phyloP scores from a whole-genome alignment of 139 green algal genomes.

The Tetradesmus obliquus region DNA sequence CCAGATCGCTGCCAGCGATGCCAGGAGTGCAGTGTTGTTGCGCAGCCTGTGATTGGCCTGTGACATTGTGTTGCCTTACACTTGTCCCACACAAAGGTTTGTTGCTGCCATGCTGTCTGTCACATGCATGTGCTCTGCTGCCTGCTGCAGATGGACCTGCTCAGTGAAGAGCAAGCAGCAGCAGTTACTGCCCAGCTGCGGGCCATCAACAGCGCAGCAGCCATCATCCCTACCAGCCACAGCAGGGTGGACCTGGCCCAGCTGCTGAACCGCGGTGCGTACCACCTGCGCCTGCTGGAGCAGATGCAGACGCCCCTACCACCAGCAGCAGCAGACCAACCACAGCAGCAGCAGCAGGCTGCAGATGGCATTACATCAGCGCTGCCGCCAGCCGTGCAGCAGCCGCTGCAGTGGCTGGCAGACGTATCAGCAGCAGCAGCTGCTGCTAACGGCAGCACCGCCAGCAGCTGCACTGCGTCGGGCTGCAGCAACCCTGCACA shows the following conservation, averaged over 20 bases:
- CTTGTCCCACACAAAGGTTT: too few species aligned
- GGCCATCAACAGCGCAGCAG: conserved; percentile 76
- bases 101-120: too few species aligned
- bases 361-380: not conserved
- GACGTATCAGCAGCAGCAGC: not conserved
- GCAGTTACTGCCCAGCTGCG: conserved; percentile 61
- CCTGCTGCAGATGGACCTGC: conserved; percentile 76
- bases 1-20: too few species aligned
- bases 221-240: conserved; percentile 68
- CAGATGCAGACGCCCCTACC: not conserved
- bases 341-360: not conserved
- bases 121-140: too few species aligned
- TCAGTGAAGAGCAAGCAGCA: conserved; percentile 57
- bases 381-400: not conserved
- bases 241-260: conserved; percentile 72
- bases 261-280: conserved; percentile 72
- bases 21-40: too few species aligned
- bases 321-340: not conserved
- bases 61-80: too few species aligned
- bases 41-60: too few species aligned
- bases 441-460: not conserved
- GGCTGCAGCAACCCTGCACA: conserved; percentile 17
- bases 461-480: not conserved
- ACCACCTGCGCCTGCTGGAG: conserved; percentile 23
- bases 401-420: conserved; percentile 25